A percentile compares a stretch with the other conserved stretches of the same genome.
Evolutionary conservation across 2,329 filamentous ascomycete genomes (phyloP).

Genomic region (Ceratocystis albifundus): DNA sequence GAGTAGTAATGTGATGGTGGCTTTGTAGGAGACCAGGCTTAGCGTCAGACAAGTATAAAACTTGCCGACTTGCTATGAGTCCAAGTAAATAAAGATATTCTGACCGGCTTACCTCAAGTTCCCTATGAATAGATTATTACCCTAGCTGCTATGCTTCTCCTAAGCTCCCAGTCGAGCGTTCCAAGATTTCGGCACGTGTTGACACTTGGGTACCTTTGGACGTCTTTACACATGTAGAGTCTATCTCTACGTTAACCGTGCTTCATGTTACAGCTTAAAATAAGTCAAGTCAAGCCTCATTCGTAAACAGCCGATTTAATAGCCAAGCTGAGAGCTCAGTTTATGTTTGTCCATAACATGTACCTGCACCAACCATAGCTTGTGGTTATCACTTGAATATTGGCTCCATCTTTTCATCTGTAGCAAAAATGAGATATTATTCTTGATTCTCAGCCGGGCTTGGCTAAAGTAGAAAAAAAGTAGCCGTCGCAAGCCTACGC

Average conservation of each 20-base stretch:
- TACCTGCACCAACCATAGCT: too few species aligned
- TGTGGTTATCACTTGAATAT: too few species aligned
- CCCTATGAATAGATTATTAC: too few species aligned
- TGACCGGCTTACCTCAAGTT: neutral
- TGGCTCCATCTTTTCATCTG: too few species aligned
- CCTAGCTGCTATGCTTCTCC: neutral
- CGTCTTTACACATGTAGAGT: neutral
- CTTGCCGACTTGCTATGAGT: neutral
- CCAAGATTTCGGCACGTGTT: neutral
- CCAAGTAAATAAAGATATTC: neutral
- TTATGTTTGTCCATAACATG: too few species aligned
- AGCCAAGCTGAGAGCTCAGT: too few species aligned
- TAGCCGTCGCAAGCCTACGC: too few species aligned
- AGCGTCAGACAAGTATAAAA: neutral
- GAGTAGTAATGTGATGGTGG: neutral
- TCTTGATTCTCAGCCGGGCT: too few species aligned
- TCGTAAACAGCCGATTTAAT: too few species aligned
- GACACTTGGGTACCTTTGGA: neutral
- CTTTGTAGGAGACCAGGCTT: neutral
- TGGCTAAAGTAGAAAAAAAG: too few species aligned
- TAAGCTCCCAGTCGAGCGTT: neutral
- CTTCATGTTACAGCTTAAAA: constrained; percentile 7
- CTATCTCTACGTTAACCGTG: neutral
- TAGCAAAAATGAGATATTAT: too few species aligned
- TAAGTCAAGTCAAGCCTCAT: neutral